Evolutionary conservation across 345 rosid species (phyloP).

Genomic region (Rhodomyrtus tomentosa): DNA sequence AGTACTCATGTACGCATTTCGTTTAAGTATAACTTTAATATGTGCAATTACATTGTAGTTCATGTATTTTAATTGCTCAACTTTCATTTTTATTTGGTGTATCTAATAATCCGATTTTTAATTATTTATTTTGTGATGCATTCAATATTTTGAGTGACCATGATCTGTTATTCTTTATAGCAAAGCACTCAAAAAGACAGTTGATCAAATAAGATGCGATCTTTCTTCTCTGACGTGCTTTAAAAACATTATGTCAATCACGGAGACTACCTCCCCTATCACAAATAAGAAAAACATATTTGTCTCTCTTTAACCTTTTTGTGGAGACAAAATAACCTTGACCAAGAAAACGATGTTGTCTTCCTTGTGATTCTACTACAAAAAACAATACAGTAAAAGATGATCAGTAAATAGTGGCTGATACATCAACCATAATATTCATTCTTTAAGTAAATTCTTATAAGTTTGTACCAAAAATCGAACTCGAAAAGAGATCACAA

Average conservation of each 20-base stretch:
- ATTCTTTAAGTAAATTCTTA: not conserved
- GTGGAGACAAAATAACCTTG: not conserved
- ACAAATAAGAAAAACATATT: not conserved
- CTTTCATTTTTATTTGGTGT: too few species aligned
- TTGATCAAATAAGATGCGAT: not conserved
- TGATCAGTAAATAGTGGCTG: not conserved
- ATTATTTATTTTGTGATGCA: too few species aligned
- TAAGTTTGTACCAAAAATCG: not conserved
- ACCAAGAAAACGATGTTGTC: not conserved
- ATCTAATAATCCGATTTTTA: too few species aligned
- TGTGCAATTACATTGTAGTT: too few species aligned
- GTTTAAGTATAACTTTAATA: too few species aligned
- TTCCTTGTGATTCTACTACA: not conserved
- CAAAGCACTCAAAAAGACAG: not conserved
- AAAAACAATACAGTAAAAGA: not conserved
- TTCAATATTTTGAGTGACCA: too few species aligned
- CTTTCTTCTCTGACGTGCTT: not conserved
- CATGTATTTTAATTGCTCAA: too few species aligned
- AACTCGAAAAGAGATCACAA: not conserved
- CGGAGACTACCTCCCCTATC: not conserved
- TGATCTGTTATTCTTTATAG: not conserved
- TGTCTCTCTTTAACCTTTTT: not conserved
- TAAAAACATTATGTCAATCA: not conserved
- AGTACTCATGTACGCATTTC: too few species aligned
- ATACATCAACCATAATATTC: not conserved